Evolutionary conservation across 371 early-diverging fungal genomes (phyloP).

Genomic region (Mucor piriformis): DNA sequence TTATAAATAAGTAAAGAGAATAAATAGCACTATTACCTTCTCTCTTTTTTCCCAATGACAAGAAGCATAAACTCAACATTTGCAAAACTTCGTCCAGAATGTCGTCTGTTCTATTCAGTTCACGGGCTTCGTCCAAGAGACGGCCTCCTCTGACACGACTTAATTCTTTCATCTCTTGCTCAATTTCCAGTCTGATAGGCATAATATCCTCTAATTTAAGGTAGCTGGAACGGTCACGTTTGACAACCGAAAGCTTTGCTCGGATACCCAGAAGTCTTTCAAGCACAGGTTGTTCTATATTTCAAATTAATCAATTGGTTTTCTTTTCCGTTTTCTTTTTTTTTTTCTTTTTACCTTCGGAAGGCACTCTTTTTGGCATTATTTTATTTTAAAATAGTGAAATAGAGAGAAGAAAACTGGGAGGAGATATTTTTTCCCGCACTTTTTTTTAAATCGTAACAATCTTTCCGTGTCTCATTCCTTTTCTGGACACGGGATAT

Average conservation of each 20-base stretch:
- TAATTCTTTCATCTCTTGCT: slow-evolving; percentile 34
- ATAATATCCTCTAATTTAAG: slow-evolving; percentile 63
- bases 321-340: not conserved
- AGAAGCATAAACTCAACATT: slow-evolving; percentile 75
- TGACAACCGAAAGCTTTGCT: slow-evolving; percentile 69
- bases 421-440: too few species aligned
- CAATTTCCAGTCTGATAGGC: slow-evolving; percentile 54
- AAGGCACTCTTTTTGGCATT: not conserved
- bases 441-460: too few species aligned
- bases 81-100: slow-evolving; percentile 78
- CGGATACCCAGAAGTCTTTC: slow-evolving; percentile 65
- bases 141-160: slow-evolving; percentile 30
- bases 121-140: slow-evolving; percentile 23
- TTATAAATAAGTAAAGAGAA: not conserved
- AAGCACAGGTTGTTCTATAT: slow-evolving; percentile 64
- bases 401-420: too few species aligned
- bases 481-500: too few species aligned
- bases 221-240: slow-evolving; percentile 71
- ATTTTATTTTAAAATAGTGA: not conserved
- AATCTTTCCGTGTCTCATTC: too few species aligned
- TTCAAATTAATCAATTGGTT: not conserved
- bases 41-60: slow-evolving; percentile 76
- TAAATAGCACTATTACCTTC: slow-evolving; percentile 51
- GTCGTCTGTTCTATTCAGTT: slow-evolving; percentile 68
- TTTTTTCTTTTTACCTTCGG: not conserved